Evolutionary conservation across 108 stramenopile genomes (phyloP).

Genomic region (Nitzschia putrida): DNA sequence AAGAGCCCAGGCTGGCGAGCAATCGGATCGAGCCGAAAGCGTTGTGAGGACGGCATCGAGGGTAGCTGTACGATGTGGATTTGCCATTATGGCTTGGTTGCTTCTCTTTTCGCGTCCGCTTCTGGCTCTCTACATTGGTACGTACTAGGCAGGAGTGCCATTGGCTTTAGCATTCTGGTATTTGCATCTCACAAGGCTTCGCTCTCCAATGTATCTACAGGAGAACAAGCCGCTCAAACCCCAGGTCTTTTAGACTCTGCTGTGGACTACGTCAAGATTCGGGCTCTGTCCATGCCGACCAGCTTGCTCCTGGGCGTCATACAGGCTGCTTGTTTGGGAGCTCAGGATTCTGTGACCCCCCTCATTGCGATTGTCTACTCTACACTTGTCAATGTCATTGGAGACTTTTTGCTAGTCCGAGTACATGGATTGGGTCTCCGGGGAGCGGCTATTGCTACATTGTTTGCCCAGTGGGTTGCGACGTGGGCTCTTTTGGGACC

Average conservation of each 20-base stretch:
- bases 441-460: slow-evolving; percentile 84
- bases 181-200: background rate
- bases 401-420: slow-evolving; percentile 75
- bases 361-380: slow-evolving; percentile 73
- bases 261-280: slow-evolving; percentile 79
- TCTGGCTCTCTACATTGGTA: slow-evolving; percentile 80
- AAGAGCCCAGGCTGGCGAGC: slow-evolving; percentile 48
- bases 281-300: slow-evolving; percentile 84
- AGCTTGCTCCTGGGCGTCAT: slow-evolving; percentile 74
- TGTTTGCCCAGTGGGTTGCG: slow-evolving; percentile 70
- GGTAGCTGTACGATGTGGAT: slow-evolving; percentile 64
- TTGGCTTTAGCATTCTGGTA: background rate
- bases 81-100: slow-evolving; percentile 71
- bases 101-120: slow-evolving; percentile 62
- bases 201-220: slow-evolving; percentile 14
- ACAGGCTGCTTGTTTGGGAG: slow-evolving; percentile 80
- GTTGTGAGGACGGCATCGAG: slow-evolving; percentile 76
- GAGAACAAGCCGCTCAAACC: slow-evolving; percentile 57
- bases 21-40: slow-evolving; percentile 52
- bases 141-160: slow-evolving; percentile 15
- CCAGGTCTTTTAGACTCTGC: slow-evolving; percentile 75
- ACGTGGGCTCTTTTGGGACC: slow-evolving; percentile 69
- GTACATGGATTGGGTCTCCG: slow-evolving; percentile 65
- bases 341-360: slow-evolving; percentile 84
- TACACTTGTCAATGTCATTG: slow-evolving; percentile 68